phyloP scores from a whole-genome alignment of 768 basidiomycete genomes.

The Saitozyma podzolica region DNA sequence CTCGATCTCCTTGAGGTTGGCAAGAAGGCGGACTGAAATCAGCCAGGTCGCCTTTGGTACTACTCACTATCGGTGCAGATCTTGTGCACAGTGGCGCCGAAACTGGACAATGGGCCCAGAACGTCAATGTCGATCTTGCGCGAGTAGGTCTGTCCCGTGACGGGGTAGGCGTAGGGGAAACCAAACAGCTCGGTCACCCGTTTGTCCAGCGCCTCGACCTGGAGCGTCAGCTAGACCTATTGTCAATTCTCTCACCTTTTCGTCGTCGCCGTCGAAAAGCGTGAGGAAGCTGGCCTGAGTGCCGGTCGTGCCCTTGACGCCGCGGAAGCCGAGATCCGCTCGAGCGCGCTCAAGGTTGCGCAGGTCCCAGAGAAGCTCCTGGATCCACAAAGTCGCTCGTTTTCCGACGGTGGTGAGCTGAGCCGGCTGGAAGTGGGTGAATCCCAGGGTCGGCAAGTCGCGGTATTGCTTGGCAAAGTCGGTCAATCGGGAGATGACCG shows the following conservation, averaged over 20 bases:
- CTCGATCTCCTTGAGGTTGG: constrained; percentile 97
- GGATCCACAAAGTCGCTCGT: constrained; percentile 93
- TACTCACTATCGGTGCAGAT: constrained; percentile 78
- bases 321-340: constrained; percentile 92
- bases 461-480: constrained; percentile 80
- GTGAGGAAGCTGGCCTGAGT: constrained; percentile 95
- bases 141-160: constrained; percentile 98
- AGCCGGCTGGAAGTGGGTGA: constrained; percentile 98
- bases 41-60: background rate
- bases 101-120: constrained; percentile 79
- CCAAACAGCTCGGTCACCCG: constrained; percentile 88
- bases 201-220: constrained; percentile 85
- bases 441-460: constrained; percentile 88
- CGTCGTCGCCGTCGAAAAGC: constrained; percentile 91
- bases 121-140: constrained; percentile 96
- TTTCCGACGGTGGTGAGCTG: constrained; percentile 98
- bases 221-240: constrained; percentile 7
- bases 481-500: constrained; percentile 84
- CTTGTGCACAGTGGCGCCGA: constrained; percentile 94
- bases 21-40: constrained; percentile 69
- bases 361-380: constrained; percentile 96
- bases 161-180: constrained; percentile 92
- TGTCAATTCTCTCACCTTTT: constrained; percentile 62
- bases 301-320: constrained; percentile 98
- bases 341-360: constrained; percentile 85